A percentile compares a stretch with the other conserved stretches of the same genome.
phyloP scores from a whole-genome alignment of 306 rosid species.

The Citrullus mucosospermus region DNA sequence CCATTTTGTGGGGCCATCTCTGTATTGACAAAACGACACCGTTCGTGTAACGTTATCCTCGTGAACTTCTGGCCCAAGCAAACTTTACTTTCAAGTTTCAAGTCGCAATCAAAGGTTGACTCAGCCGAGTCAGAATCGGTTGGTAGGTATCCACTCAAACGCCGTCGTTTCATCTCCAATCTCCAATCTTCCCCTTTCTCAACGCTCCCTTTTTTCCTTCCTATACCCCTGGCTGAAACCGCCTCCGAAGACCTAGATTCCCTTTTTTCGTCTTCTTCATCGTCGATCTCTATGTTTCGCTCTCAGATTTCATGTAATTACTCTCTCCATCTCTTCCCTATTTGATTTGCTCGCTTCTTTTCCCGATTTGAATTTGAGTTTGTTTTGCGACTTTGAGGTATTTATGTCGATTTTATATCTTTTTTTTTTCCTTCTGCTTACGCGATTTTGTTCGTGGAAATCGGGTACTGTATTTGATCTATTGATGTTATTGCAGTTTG shows the following conservation, averaged over 20 bases:
- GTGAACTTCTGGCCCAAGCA: constrained; percentile 2
- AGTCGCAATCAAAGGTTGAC: background rate
- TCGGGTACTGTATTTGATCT: background rate
- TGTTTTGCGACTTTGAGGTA: background rate
- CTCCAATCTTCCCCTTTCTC: background rate
- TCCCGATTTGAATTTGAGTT: background rate
- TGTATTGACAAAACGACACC: background rate
- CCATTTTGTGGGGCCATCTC: background rate
- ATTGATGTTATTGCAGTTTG: background rate
- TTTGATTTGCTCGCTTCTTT: background rate
- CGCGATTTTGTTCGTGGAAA: background rate
- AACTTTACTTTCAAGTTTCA: background rate
- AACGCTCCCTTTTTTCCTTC: background rate
- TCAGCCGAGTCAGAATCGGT: background rate
- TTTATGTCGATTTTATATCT: background rate
- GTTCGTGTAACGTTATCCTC: background rate
- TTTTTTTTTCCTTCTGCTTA: background rate
- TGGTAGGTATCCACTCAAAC: background rate
- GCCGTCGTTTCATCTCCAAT: background rate
- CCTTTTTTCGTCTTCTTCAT: background rate
- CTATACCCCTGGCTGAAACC: background rate
- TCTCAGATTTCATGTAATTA: background rate
- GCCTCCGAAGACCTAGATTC: constrained; percentile 6
- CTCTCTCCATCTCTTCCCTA: background rate
- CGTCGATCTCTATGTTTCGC: background rate